Base-by-base conservation (phyloP, 306 rosid genomes). In the Gastrolobium villosum region DNA sequence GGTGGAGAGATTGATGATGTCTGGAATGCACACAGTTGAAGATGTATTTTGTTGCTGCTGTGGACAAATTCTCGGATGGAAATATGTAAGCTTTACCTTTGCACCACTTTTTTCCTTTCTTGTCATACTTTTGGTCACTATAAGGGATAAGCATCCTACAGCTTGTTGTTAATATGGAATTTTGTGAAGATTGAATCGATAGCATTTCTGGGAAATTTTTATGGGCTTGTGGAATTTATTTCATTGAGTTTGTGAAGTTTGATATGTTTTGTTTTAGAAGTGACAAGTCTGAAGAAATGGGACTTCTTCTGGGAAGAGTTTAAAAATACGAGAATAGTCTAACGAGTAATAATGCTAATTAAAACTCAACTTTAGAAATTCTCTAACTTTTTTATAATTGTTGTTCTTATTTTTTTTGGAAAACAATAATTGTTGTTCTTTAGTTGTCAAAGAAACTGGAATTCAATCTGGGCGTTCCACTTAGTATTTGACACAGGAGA, bases 21-120 rank as follows among this genome's bases (percentile, higher is more conserved):
- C 97, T 64, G 97, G 97, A 62, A 36, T 84, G 85, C 96, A 94
- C 78, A 94, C 94, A 0, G 98, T 92, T 69, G 92, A 92, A 89
- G 98, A 94, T 80, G 84, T 89, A 68, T 88, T 86, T 79, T 92
- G 97, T 80, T 90, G 96, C 88, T 79, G 90, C 84, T 94, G 96
- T 49, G 97, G 97, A 66, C 94, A 92, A 82, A 61, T 88, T 80
- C 91, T 94, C 79, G 96, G 98, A 48, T 94, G 97, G 98, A 94
- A 89, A 94, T 94, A 94, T 89, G 97, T 90, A 83, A 86, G 92
- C 46, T 85, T 82, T 84, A 10, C 56, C 52, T 34, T 57, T 76
- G 37, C 77, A 49, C 15, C 53, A 60, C 7, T 55, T 13, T 59
- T 49, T 62, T 70, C 52, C 37, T 62, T 71, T 55, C 45, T 6